Evolutionary conservation across 2,329 filamentous ascomycete species (phyloP).

Genomic region (Trichophyton verrucosum): DNA sequence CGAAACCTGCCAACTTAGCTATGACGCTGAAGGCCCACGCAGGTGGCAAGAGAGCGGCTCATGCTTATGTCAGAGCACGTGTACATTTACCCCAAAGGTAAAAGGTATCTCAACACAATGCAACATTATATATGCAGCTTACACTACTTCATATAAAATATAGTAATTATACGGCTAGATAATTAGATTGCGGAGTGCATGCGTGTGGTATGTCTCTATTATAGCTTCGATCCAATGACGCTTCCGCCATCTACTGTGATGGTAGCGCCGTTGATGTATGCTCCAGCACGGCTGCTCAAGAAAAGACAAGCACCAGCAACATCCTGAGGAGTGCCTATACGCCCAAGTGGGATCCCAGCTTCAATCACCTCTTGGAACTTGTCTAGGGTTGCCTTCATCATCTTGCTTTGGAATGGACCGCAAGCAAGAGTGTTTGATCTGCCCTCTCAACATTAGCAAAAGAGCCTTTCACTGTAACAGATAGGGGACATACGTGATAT

Average conservation of each 20-base stretch:
- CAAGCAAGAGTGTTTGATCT: slow-evolving; percentile 57
- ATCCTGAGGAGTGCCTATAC: slow-evolving; percentile 56
- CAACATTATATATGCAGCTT: background rate
- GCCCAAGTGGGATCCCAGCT: slow-evolving; percentile 49
- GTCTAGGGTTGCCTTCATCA: slow-evolving; percentile 43
- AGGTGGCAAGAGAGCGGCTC: background rate
- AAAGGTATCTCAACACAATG: background rate
- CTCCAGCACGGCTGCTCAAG: slow-evolving; percentile 53
- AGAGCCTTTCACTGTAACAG: slow-evolving; percentile 46
- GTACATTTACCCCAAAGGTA: background rate
- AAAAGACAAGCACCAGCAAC: slow-evolving; percentile 62
- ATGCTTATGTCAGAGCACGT: background rate
- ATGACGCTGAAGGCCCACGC: background rate
- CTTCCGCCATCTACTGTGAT: slow-evolving; percentile 51
- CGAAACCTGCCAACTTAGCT: background rate
- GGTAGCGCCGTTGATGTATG: slow-evolving; percentile 53
- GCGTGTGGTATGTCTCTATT: slow-evolving; percentile 5
- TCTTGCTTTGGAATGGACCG: slow-evolving; percentile 48
- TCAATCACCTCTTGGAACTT: slow-evolving; percentile 39
- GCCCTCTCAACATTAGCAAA: slow-evolving; percentile 39
- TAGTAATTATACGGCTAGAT: too few relatives aligned
- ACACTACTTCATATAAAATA: background rate
- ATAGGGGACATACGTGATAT: slow-evolving; percentile 38
- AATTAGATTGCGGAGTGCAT: background rate
- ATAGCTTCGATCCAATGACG: slow-evolving; percentile 30